Percentiles rank a stretch among this genome's conserved stretches.
Evolutionary conservation across 805 yeast species (phyloP).

Genomic region (Yamadazyma ubonensis): DNA sequence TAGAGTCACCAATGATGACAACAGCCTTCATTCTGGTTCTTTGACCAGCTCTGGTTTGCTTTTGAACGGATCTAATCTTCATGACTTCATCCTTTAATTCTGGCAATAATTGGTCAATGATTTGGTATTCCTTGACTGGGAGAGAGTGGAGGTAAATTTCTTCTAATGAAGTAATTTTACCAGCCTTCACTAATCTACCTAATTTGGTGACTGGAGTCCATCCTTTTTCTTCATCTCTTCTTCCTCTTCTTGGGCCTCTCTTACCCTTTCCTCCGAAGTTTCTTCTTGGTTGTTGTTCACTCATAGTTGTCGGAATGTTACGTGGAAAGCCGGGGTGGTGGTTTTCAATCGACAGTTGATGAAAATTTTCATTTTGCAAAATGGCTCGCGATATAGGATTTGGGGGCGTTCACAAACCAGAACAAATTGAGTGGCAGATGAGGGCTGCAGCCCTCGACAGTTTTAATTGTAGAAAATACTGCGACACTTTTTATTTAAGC

Average conservation of each 20-base stretch:
- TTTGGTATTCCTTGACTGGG: conserved; percentile 99
- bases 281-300: conserved; percentile 42
- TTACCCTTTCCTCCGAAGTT: conserved; percentile 59
- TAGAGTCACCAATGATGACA: conserved; percentile 98
- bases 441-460: background rate
- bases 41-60: conserved; percentile 99
- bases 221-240: conserved; percentile 93
- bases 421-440: background rate
- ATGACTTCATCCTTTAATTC: conserved; percentile 96
- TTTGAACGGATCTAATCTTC: conserved; percentile 99
- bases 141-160: conserved; percentile 99
- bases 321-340: conserved; percentile 74
- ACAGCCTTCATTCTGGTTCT: conserved; percentile 99
- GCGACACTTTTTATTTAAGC: no score
- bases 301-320: conserved; percentile 56
- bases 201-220: conserved; percentile 99
- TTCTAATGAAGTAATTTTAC: conserved; percentile 94
- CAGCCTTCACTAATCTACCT: conserved; percentile 99
- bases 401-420: no score
- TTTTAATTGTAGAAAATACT: background rate
- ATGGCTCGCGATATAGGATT: conserved; percentile 1
- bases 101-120: conserved; percentile 95
- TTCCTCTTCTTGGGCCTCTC: conserved; percentile 56
- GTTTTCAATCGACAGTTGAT: conserved; percentile 58
- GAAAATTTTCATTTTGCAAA: conserved; percentile 5